Percentiles rank a stretch among this genome's conserved stretches.
These are phyloP conservation scores for Thelonectria rubi DNA, from an alignment of 2,329 filamentous ascomycete species.

Conservation along the genomic window DNA sequence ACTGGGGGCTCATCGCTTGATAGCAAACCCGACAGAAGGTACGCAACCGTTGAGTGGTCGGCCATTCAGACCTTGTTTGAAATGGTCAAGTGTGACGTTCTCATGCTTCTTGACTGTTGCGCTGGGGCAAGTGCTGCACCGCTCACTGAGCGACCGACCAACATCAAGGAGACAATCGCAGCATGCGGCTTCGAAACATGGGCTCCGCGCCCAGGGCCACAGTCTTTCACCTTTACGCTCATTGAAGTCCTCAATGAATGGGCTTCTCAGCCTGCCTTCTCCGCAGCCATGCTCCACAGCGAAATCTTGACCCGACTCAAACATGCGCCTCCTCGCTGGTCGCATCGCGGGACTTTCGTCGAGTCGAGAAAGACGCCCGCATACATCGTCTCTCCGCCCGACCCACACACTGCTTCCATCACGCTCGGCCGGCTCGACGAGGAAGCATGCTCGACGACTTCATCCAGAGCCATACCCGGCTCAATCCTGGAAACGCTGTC, in stretches of 20 bases:
- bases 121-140: slow-evolving; percentile 41
- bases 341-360: slow-evolving; percentile 34
- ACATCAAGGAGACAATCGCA: slow-evolving; percentile 42
- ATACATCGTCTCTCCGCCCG: slow-evolving; percentile 41
- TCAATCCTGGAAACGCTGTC: slow-evolving; percentile 33
- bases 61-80: slow-evolving; percentile 42
- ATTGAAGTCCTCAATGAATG: slow-evolving; percentile 42
- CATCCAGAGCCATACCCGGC: slow-evolving; percentile 36
- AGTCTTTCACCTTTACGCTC: slow-evolving; percentile 40
- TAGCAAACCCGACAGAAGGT: slow-evolving; percentile 37
- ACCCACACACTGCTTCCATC: slow-evolving; percentile 40
- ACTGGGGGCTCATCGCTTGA: slow-evolving; percentile 20
- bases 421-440: slow-evolving; percentile 35
- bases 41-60: slow-evolving; percentile 42
- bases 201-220: slow-evolving; percentile 37
- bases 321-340: slow-evolving; percentile 37
- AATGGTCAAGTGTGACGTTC: slow-evolving; percentile 40
- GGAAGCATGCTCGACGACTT: slow-evolving; percentile 31
- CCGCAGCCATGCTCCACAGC: slow-evolving; percentile 41
- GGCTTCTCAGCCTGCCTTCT: slow-evolving; percentile 40
- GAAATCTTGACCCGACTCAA: slow-evolving; percentile 41
- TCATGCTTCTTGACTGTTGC: slow-evolving; percentile 40
- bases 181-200: slow-evolving; percentile 42
- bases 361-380: slow-evolving; percentile 41
- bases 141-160: slow-evolving; percentile 38